Percentiles rank a stretch among this genome's conserved stretches.
phyloP scores from a whole-genome alignment of 2,329 filamentous ascomycete species.

The Nectriaceae sp. region DNA sequence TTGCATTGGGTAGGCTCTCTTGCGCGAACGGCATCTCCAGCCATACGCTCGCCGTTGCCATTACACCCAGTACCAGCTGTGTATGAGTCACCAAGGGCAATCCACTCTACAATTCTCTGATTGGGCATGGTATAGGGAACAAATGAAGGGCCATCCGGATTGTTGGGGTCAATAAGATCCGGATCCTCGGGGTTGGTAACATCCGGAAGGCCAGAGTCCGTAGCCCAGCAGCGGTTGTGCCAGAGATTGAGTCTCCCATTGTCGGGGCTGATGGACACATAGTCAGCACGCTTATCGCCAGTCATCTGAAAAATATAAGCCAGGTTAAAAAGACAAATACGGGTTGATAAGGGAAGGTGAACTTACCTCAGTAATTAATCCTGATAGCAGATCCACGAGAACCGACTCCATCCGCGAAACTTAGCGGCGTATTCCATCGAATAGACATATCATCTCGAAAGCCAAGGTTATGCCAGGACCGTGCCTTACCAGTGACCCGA shows the following conservation, averaged over 20 bases:
- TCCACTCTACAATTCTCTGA: no score
- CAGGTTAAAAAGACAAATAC: background rate
- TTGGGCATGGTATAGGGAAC: no score
- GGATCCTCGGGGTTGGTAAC: no score
- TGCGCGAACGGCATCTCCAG: no score
- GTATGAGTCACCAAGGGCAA: no score
- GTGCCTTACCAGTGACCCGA: background rate
- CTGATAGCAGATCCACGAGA: background rate
- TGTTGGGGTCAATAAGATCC: no score
- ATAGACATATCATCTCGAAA: background rate
- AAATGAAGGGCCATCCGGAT: no score
- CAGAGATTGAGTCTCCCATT: background rate
- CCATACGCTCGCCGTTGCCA: no score
- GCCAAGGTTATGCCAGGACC: conserved; percentile 1
- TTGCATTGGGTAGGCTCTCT: no score
- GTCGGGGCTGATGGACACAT: background rate
- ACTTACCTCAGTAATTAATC: background rate
- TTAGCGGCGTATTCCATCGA: conserved; percentile 2
- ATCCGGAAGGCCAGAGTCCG: no score
- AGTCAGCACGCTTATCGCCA: background rate
- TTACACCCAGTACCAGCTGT: no score
- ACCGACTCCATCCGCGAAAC: conserved; percentile 1
- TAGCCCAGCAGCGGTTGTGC: background rate
- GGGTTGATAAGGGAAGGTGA: background rate
- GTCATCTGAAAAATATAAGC: background rate